Conservation (phyloP, 2,329 filamentous ascomycete species). For the Arthroderma sp. region DNA sequence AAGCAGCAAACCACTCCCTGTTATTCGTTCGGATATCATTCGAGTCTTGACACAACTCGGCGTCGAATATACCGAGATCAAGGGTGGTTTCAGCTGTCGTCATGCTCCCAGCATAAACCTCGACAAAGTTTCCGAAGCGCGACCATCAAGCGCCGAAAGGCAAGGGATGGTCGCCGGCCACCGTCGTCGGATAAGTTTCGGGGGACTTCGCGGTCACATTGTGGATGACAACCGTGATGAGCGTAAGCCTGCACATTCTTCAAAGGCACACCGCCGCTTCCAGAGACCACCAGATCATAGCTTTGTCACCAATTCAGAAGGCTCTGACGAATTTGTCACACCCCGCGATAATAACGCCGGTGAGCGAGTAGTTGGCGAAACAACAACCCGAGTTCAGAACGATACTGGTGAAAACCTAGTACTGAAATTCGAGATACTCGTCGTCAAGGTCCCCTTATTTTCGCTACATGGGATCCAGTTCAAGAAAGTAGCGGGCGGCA, state of each 20-base stretch:
- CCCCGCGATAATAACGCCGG: constrained; percentile 33
- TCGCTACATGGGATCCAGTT: constrained; percentile 94
- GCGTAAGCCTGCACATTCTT: constrained; percentile 36
- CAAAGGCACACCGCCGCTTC: constrained; percentile 30
- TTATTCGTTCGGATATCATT: constrained; percentile 82
- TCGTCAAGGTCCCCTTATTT: constrained; percentile 91
- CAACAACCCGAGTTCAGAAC: constrained; percentile 79
- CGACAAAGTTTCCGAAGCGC: constrained; percentile 53
- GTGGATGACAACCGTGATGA: constrained; percentile 59
- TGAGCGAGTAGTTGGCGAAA: constrained; percentile 63
- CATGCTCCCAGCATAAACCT: constrained; percentile 83
- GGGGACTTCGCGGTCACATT: constrained; percentile 53
- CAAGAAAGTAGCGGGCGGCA: constrained; percentile 89
- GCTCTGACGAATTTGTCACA: constrained; percentile 60
- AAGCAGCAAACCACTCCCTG: constrained; percentile 72
- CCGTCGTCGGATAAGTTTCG: constrained; percentile 70
- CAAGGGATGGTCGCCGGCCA: constrained; percentile 43
- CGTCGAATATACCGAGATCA: constrained; percentile 85
- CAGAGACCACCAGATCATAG: constrained; percentile 49
- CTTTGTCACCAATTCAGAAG: constrained; percentile 72
- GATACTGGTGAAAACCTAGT: constrained; percentile 76
- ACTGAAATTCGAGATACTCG: constrained; percentile 86
- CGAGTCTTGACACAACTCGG: constrained; percentile 75
- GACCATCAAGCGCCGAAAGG: constrained; percentile 44
- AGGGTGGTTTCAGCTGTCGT: constrained; percentile 80